phyloP scores from a whole-genome alignment of 2,329 filamentous ascomycete species.

The Fusarium papillatum region DNA sequence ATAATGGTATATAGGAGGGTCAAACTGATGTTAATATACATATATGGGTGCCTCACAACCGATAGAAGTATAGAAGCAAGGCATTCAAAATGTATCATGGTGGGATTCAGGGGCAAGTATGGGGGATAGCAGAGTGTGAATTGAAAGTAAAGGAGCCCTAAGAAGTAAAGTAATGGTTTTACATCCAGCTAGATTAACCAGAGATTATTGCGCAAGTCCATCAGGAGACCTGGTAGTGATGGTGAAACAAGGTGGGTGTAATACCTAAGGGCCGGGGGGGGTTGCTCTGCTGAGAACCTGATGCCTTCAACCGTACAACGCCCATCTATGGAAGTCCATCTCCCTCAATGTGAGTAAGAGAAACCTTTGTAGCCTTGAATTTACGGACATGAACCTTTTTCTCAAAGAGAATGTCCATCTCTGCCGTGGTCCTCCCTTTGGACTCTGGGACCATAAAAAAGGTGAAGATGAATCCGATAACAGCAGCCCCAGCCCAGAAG shows the following conservation, averaged over 20 bases:
- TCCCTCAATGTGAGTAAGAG: neutral
- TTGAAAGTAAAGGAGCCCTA: neutral
- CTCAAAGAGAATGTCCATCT: constrained; percentile 68
- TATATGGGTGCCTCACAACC: neutral
- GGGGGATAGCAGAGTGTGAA: neutral
- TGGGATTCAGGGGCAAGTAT: neutral
- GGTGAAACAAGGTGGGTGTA: neutral
- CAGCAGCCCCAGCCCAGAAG: constrained; percentile 58
- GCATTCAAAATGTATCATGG: neutral
- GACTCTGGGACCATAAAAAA: constrained; percentile 67
- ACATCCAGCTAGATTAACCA: neutral
- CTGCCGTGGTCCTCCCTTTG: constrained; percentile 63
- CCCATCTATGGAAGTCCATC: neutral
- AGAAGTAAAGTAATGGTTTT: neutral
- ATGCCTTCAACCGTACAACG: neutral
- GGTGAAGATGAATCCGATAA: constrained; percentile 61
- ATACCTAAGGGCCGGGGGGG: neutral
- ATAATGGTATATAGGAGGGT: neutral
- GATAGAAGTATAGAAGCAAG: neutral
- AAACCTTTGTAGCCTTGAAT: constrained; percentile 48
- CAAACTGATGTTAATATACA: neutral
- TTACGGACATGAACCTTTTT: constrained; percentile 54
- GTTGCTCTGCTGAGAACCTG: neutral
- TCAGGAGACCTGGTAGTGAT: neutral
- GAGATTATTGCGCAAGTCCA: neutral